Evolutionary conservation across 768 basidiomycete genomes (phyloP), one percentile per base, ranked within the genome.

Genomic region (Boletus subparvulus): DNA sequence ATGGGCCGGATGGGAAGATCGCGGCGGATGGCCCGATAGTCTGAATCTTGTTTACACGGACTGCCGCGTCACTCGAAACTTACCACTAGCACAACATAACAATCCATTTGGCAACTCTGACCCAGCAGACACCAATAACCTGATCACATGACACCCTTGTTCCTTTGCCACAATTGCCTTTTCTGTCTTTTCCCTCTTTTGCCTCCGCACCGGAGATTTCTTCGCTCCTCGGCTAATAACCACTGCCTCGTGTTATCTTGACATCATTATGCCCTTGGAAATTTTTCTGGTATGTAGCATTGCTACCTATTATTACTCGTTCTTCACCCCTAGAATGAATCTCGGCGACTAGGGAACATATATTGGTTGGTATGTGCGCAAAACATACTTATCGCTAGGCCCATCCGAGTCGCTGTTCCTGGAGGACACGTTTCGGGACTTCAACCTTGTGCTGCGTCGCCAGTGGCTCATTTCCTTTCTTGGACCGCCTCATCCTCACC

Each of bases 381-480:
- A 19, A 12, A 39, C 50, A 26, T 30, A 19, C 41, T 16, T 42
- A 21, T 40, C 46, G 42, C 35, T 19, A 4, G 28, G 24, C 16
- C 21, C 51, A 36, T 35, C 24, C 30, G 6, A 50, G 3, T 45
- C 33, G 52, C 47, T n/a, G 54, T 63, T 58, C 64, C 64, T 60
- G 61, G 40, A 43, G 33, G 36, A 30, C 46, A 32, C 11, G 12
- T 21, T 54, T 48, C 65, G 65, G 65, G 53, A 43, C 45, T 64
- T 57, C 10, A 66, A 67, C 62, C 52, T 67, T 66, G 62, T 57
- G 9, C 30, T 58, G 51, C 51, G 42, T 66, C 57, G 55, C 59
- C 48, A 56, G 42, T 17, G n/a, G 9, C n/a, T 6, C 24, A 12
- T 61, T 59, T 12, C 62, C 61, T 45, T 55, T 66, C 64, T 55